Evolutionary conservation across 2,329 filamentous ascomycete genomes (phyloP).

Genomic region (Mariannaea sp.): DNA sequence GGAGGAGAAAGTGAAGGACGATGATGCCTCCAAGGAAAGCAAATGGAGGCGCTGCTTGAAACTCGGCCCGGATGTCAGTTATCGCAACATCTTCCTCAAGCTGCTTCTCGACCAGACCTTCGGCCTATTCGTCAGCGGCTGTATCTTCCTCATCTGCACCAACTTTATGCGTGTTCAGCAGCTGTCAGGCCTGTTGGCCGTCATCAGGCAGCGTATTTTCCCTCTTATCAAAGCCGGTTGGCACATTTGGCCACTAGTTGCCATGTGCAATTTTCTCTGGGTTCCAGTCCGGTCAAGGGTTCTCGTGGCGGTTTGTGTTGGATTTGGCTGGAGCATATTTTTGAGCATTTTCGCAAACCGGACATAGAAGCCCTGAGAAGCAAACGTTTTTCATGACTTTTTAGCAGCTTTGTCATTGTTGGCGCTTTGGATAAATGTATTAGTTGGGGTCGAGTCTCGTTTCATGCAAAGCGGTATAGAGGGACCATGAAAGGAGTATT

Average conservation of each 20-base stretch:
- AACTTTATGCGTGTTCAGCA: conserved; percentile 41
- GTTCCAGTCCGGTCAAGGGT: conserved; percentile 44
- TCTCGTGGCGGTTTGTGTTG: conserved; percentile 43
- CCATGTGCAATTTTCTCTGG: conserved; percentile 44
- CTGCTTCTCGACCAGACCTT: conserved; percentile 45
- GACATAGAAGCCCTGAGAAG: conserved; percentile 11
- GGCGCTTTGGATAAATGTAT: neutral
- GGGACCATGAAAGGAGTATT: neutral
- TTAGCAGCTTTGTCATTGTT: neutral
- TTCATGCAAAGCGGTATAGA: too few relatives aligned
- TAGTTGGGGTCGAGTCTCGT: too few relatives aligned
- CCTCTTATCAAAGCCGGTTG: conserved; percentile 43
- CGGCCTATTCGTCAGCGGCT: conserved; percentile 42
- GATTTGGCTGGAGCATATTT: conserved; percentile 46
- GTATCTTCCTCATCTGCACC: conserved; percentile 43
- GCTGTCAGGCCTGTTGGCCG: conserved; percentile 31
- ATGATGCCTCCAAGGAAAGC: conserved; percentile 14
- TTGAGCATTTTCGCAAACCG: conserved; percentile 42
- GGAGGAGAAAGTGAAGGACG: conserved; percentile 34
- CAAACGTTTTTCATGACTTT: neutral
- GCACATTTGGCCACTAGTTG: conserved; percentile 46
- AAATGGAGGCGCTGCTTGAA: conserved; percentile 23
- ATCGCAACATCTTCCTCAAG: conserved; percentile 43
- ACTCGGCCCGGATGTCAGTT: conserved; percentile 39
- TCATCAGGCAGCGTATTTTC: conserved; percentile 38